These are phyloP conservation scores for Rhizoclosmatium sp. DNA, from an alignment of 192 early-diverging fungal species.

Conservation along the genomic window DNA sequence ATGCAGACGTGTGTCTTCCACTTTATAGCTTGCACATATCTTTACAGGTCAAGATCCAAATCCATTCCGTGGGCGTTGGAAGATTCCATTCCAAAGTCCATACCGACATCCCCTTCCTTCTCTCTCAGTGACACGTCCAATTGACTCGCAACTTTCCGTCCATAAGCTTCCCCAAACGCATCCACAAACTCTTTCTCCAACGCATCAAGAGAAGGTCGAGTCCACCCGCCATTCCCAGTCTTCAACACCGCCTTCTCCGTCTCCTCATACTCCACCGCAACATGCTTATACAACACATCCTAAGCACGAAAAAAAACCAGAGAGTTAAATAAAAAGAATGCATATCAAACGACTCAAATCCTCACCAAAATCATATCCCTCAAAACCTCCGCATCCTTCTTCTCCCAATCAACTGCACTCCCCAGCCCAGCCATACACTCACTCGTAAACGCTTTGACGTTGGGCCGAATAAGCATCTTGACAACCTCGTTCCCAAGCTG, in stretches of 20 bases:
- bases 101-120: background rate
- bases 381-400: slow-evolving; percentile 9
- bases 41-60: too few relatives aligned
- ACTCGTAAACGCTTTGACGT: slow-evolving; percentile 46
- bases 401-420: background rate
- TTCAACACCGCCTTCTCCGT: slow-evolving; percentile 4
- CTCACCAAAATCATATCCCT: slow-evolving; percentile 3
- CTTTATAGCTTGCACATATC: background rate
- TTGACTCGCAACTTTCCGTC: background rate
- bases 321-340: background rate
- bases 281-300: slow-evolving; percentile 24
- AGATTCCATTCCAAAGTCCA: background rate
- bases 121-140: background rate
- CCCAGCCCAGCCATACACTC: slow-evolving; percentile 13
- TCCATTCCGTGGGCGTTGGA: background rate
- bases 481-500: slow-evolving; percentile 82
- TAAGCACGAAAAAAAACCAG: background rate
- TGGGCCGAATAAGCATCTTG: slow-evolving; percentile 62
- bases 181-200: slow-evolving; percentile 14
- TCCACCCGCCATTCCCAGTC: background rate
- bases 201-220: background rate
- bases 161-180: background rate
- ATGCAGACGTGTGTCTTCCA: background rate
- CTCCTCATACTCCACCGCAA: slow-evolving; percentile 9
- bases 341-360: too few relatives aligned